These are phyloP conservation scores for Globisporangium rhizosaccharum DNA, from an alignment of 352 stramenopile genomes.

Conservation along the genomic window DNA sequence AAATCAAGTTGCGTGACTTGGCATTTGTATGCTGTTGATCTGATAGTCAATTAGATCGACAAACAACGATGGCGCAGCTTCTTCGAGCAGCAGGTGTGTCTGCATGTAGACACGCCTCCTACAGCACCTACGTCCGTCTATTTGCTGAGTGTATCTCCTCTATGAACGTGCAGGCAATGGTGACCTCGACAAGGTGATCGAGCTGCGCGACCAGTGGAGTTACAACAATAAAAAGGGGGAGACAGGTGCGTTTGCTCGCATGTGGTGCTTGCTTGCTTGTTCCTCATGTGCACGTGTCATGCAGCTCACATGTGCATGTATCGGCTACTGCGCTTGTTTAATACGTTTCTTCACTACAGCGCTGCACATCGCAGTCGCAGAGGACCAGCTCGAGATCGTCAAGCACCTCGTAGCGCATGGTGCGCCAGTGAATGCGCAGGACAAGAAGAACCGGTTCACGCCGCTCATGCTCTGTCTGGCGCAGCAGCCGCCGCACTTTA, in stretches of 20 bases:
- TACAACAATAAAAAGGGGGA: constrained; percentile 84
- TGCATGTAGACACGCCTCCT: too few species aligned
- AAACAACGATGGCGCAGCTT: too few species aligned
- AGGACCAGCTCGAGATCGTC: constrained; percentile 69
- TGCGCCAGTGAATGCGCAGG: constrained; percentile 60
- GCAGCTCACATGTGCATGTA: neutral
- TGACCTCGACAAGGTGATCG: constrained; percentile 65
- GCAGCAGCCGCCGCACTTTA: constrained; percentile 55
- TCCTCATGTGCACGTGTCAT: too few species aligned
- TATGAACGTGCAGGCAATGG: constrained; percentile 37
- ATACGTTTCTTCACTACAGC: constrained; percentile 19
- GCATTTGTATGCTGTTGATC: too few species aligned
- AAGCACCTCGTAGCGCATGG: constrained; percentile 64
- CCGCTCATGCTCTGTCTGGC: constrained; percentile 70
- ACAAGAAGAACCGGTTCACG: constrained; percentile 77
- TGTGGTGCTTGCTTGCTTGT: neutral
- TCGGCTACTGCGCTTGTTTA: neutral
- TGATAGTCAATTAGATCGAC: too few species aligned
- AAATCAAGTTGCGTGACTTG: too few species aligned
- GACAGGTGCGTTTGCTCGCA: constrained; percentile 31
- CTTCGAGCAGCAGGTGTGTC: too few species aligned
- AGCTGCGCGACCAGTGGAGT: constrained; percentile 58
- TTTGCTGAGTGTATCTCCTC: neutral
- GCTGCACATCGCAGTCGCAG: constrained; percentile 64
- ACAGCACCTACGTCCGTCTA: neutral